phyloP scores from a whole-genome alignment of 148 eudicot species.

The Nepenthes gracilis region DNA sequence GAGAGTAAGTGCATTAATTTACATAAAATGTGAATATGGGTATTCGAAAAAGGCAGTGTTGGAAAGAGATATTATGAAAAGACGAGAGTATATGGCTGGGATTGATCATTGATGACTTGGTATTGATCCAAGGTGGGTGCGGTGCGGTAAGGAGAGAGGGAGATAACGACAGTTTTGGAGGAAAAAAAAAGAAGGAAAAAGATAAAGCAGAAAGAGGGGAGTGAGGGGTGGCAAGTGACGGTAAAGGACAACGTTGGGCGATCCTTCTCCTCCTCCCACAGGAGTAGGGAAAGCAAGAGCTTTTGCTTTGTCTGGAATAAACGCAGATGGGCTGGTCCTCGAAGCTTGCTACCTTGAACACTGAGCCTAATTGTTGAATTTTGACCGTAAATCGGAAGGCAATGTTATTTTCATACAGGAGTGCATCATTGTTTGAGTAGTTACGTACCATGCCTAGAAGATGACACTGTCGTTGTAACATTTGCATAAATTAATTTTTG shows the following conservation, averaged over 20 bases:
- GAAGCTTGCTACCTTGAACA: no score
- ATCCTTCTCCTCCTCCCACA: conserved; percentile 18
- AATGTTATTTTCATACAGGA: no score
- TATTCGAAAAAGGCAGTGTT: background rate
- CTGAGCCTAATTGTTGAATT: no score
- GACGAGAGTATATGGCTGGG: background rate
- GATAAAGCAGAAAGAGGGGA: conserved; percentile 12
- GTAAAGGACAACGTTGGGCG: conserved; percentile 17
- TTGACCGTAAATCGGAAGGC: background rate
- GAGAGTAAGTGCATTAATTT: background rate
- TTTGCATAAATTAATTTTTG: no score
- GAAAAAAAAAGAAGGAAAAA: conserved; percentile 6
- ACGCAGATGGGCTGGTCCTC: no score
- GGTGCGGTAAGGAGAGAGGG: background rate
- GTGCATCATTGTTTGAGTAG: no score
- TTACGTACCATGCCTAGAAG: no score
- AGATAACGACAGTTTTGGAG: background rate
- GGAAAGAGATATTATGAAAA: conserved; percentile 3
- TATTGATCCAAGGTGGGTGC: background rate
- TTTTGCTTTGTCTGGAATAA: no score
- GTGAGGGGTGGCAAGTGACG: background rate
- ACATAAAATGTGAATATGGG: background rate
- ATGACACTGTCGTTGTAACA: no score
- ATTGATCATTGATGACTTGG: background rate
- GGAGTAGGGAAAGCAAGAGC: conserved; percentile 37